These are phyloP conservation scores for Cynanchum wilfordii DNA, from an alignment of 257 asterid genomes.

Conservation along the genomic window DNA sequence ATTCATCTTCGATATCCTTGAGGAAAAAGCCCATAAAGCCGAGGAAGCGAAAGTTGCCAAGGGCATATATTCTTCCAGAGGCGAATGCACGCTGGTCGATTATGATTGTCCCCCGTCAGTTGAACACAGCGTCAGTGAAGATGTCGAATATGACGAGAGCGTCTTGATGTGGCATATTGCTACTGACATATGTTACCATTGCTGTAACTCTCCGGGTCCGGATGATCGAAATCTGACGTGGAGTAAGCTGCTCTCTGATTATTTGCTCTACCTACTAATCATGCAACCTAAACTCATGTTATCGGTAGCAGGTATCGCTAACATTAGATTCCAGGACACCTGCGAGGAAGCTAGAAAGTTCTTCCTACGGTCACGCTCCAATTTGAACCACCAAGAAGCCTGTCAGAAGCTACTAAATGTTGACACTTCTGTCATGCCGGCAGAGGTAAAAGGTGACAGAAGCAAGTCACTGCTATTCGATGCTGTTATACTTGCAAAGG, in stretches of 20 bases:
- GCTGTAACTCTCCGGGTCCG: not conserved
- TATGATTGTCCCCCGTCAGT: not conserved
- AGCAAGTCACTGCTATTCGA: slow-evolving; percentile 45
- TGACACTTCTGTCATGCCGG: slow-evolving; percentile 27
- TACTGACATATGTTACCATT: slow-evolving; percentile 39
- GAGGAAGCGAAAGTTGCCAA: not conserved
- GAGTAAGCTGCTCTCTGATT: slow-evolving; percentile 34
- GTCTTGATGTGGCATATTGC: slow-evolving; percentile 50
- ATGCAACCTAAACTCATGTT: slow-evolving; percentile 45
- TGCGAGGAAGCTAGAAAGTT: slow-evolving; percentile 35
- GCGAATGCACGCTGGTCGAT: slow-evolving; percentile 26
- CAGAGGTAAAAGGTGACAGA: slow-evolving; percentile 31
- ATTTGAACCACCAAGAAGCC: not conserved
- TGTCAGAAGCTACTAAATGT: slow-evolving; percentile 14
- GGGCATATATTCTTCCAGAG: slow-evolving; percentile 24
- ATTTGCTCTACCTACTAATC: slow-evolving; percentile 43
- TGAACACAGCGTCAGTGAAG: slow-evolving; percentile 5
- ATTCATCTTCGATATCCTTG: not conserved
- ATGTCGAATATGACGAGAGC: slow-evolving; percentile 40
- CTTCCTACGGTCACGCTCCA: not conserved
- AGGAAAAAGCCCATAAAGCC: not conserved
- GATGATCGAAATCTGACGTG: not conserved
- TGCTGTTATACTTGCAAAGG: slow-evolving; percentile 32
- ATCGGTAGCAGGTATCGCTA: slow-evolving; percentile 40
- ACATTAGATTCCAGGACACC: slow-evolving; percentile 45